Conservation (phyloP, 2,329 filamentous ascomycete genomes). For the Chalaropsis ovoidea region DNA sequence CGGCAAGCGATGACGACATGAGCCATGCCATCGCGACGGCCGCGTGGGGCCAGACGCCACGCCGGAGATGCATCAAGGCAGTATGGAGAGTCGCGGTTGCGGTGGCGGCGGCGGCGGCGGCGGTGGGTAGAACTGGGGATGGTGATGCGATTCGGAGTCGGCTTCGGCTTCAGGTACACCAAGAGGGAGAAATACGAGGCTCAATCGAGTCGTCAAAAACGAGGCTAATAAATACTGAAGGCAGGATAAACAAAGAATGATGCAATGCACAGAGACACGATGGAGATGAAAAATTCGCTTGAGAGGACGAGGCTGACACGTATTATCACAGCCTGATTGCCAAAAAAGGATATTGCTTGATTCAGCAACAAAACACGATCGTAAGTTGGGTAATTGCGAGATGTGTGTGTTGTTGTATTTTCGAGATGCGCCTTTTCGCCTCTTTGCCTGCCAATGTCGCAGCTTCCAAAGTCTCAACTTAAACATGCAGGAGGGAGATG, state of each 20-base stretch:
- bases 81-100: not conserved
- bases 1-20: constrained; percentile 22
- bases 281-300: not conserved
- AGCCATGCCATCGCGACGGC: constrained; percentile 5
- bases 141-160: not conserved
- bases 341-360: not conserved
- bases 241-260: not conserved
- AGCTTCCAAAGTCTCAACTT: not conserved
- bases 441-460: not conserved
- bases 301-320: not conserved
- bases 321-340: not conserved
- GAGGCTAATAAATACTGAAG: not conserved
- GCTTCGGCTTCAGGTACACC: not conserved
- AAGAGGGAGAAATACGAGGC: constrained; percentile 7
- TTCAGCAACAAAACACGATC: not conserved
- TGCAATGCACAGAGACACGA: not conserved
- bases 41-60: constrained; percentile 11
- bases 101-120: too few species aligned
- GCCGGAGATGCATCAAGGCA: not conserved
- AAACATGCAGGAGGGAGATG: constrained; percentile 3
- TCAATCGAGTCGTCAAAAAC: not conserved
- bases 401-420: not conserved
- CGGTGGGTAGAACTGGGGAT: not conserved
- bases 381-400: not conserved
- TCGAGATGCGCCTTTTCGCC: not conserved